Percentiles rank a stretch among this genome's conserved stretches.
phyloP scores from a whole-genome alignment of 2,329 filamentous ascomycete species.

The Penicillium griseofulvum region DNA sequence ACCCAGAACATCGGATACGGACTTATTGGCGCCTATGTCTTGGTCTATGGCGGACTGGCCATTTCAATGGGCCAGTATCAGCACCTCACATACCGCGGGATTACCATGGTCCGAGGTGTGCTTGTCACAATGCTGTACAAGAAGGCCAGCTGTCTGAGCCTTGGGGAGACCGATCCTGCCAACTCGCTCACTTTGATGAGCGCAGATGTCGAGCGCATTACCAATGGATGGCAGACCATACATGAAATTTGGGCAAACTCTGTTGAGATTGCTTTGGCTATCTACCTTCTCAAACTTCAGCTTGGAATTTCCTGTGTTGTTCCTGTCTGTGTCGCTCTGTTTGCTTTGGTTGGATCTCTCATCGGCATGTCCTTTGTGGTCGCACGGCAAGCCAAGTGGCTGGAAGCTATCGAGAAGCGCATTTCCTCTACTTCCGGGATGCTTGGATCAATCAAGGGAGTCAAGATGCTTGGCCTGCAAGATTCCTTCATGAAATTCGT shows the following conservation, averaged over 20 bases:
- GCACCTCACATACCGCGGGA: conserved; percentile 43
- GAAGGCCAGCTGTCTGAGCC: conserved; percentile 36
- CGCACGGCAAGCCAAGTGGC: conserved; percentile 47
- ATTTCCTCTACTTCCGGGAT: conserved; percentile 50
- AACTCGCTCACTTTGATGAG: conserved; percentile 47
- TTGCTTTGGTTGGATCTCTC: conserved; percentile 36
- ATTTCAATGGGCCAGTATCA: conserved; percentile 40
- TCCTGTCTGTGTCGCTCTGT: conserved; percentile 46
- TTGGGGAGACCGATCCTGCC: conserved; percentile 36
- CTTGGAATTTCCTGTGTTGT: conserved; percentile 46
- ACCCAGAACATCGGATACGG: conserved; percentile 42
- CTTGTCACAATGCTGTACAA: conserved; percentile 53
- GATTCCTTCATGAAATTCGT: conserved; percentile 40
- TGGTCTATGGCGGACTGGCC: conserved; percentile 42
- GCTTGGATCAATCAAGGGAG: conserved; percentile 51
- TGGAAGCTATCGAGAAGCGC: conserved; percentile 51
- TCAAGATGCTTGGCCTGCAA: conserved; percentile 52
- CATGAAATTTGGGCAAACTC: conserved; percentile 49
- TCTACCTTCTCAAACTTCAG: conserved; percentile 43
- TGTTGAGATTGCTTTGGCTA: conserved; percentile 46
- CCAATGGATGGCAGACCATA: conserved; percentile 41
- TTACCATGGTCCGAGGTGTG: conserved; percentile 45
- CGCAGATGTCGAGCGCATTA: conserved; percentile 47
- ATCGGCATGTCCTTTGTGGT: conserved; percentile 39
- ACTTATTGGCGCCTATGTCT: conserved; percentile 44